Evolutionary conservation across 2,329 filamentous ascomycete species (phyloP).

Genomic region (Ophiocordyceps australis): DNA sequence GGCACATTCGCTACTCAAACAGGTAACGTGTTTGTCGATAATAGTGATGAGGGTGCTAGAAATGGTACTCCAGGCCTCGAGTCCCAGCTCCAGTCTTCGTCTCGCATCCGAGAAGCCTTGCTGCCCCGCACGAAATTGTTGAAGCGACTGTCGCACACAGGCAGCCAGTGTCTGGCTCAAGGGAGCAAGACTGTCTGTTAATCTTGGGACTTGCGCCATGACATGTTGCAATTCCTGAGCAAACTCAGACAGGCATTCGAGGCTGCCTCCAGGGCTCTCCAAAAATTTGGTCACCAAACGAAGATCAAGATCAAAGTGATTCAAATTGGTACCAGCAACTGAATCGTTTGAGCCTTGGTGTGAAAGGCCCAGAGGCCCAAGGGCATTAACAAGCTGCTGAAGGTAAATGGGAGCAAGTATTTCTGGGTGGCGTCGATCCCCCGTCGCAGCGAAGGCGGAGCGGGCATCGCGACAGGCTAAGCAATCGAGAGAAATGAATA

Average conservation of each 20-base stretch:
- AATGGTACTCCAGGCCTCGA: constrained; percentile 23
- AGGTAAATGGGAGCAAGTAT: constrained; percentile 21
- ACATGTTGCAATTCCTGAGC: constrained; percentile 19
- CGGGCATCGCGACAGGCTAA: constrained; percentile 5
- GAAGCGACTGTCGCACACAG: constrained; percentile 12
- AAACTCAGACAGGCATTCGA: constrained; percentile 23
- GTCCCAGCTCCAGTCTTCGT: constrained; percentile 18
- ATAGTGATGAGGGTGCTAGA: constrained; percentile 22
- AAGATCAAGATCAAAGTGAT: constrained; percentile 5
- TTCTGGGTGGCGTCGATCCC: constrained; percentile 6
- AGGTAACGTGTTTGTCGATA: constrained; percentile 37
- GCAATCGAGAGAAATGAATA: constrained; percentile 31
- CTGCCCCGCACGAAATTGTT: constrained; percentile 5
- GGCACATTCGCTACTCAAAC: constrained; percentile 26
- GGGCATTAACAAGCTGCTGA: constrained; percentile 18
- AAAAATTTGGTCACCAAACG: constrained; percentile 26
- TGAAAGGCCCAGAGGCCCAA: constrained; percentile 5
- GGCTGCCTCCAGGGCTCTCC: constrained; percentile 18
- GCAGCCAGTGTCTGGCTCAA: constrained; percentile 16
- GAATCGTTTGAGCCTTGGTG: constrained; percentile 4
- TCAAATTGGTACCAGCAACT: constrained; percentile 2
- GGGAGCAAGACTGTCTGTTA: constrained; percentile 22
- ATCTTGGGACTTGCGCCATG: constrained; percentile 25
- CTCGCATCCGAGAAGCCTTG: constrained; percentile 8
- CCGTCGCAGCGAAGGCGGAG: not conserved